Percentiles rank a stretch among this genome's conserved stretches.
These are phyloP conservation scores for Begonia peltatifolia DNA, from an alignment of 306 rosid species.

Conservation along the genomic window DNA sequence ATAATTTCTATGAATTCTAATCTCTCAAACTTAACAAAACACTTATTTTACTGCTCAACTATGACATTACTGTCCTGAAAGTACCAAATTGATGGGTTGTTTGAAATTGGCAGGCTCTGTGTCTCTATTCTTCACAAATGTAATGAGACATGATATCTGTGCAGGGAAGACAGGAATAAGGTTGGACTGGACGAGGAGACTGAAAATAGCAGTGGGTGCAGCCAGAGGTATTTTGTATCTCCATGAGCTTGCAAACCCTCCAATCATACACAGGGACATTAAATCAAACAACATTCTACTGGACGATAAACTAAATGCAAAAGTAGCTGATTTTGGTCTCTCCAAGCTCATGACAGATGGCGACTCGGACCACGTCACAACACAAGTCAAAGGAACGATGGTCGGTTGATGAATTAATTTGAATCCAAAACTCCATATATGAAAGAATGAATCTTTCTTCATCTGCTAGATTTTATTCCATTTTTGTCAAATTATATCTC, in stretches of 20 bases:
- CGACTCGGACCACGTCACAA: too few relatives aligned
- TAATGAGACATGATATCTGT: conserved; percentile 12
- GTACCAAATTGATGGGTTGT: background rate
- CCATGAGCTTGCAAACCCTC: conserved; percentile 90
- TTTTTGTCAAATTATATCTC: too few relatives aligned
- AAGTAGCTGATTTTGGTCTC: conserved; percentile 90
- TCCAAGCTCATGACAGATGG: conserved; percentile 32
- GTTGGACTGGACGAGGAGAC: conserved; percentile 41
- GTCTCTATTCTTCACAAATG: background rate
- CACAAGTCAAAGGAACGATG: too few relatives aligned
- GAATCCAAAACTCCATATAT: too few relatives aligned
- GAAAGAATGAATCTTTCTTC: too few relatives aligned
- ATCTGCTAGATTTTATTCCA: too few relatives aligned
- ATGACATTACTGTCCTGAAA: too few relatives aligned
- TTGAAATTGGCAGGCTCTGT: background rate
- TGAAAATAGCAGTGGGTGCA: conserved; percentile 66
- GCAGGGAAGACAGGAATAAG: conserved; percentile 34
- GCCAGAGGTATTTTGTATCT: conserved; percentile 77
- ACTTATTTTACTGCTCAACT: too few relatives aligned
- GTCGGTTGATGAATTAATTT: too few relatives aligned
- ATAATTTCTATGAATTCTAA: too few relatives aligned
- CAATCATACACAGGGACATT: conserved; percentile 83
- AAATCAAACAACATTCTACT: conserved; percentile 85
- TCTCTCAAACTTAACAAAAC: too few relatives aligned
- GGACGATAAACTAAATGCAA: conserved; percentile 49